Conservation (phyloP, 106 monocot genomes). For the Ottelia alismoides region DNA sequence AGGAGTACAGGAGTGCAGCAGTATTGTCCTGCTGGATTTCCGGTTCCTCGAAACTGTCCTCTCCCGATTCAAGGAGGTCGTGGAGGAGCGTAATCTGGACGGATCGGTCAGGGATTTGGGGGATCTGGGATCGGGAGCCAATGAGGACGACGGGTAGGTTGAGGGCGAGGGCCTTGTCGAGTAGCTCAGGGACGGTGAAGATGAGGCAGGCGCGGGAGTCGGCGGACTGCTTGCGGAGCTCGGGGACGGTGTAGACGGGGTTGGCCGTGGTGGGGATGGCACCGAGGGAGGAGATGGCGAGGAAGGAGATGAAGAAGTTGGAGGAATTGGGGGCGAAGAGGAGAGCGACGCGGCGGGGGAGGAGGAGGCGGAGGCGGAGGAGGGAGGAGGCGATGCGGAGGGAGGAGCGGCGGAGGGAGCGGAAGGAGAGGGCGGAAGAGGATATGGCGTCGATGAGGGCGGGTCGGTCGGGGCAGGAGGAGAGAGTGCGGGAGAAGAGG, state of each 20-base stretch:
- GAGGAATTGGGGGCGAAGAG: conserved; percentile 1
- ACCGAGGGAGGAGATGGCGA: not conserved
- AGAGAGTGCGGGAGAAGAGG: conserved; percentile 13
- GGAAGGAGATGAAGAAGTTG: not conserved
- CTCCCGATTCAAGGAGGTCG: conserved; percentile 18
- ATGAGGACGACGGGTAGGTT: not conserved
- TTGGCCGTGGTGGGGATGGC: conserved; percentile 2
- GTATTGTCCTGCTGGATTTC: conserved; percentile 28
- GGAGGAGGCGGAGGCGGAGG: not conserved
- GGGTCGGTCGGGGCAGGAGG: not conserved
- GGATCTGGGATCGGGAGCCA: not conserved
- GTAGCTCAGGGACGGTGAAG: not conserved
- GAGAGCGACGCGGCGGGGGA: conserved; percentile 1
- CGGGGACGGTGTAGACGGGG: conserved; percentile 1
- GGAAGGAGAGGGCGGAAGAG: not conserved
- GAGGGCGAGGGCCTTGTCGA: not conserved
- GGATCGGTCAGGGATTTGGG: not conserved
- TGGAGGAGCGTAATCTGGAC: conserved; percentile 4
- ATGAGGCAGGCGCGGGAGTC: not conserved
- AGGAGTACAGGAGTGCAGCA: conserved; percentile 72
- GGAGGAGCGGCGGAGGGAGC: not conserved
- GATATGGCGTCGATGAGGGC: conserved; percentile 3
- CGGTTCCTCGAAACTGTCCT: conserved; percentile 8
- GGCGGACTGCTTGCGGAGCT: not conserved
- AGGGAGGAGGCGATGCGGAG: not conserved